phyloP scores from a whole-genome alignment of 371 early-diverging fungal genomes.

The Apophysomyces variabilis region DNA sequence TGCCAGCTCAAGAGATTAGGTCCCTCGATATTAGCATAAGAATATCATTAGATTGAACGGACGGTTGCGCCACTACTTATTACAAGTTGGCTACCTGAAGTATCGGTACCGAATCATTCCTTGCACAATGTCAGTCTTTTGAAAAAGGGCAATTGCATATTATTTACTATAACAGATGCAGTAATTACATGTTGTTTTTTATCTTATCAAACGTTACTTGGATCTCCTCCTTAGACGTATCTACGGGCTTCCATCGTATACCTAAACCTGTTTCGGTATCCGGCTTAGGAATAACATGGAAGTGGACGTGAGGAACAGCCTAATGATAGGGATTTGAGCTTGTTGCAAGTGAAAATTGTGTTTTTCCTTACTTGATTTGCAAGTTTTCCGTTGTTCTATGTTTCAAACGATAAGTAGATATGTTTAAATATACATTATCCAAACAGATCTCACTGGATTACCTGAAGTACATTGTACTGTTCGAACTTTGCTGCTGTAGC shows the following conservation, averaged over 20 bases:
- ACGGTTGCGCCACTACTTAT: no score
- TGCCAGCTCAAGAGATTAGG: no score
- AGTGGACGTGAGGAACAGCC: conserved; percentile 89
- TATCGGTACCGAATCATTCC: no score
- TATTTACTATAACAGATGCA: no score
- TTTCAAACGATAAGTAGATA: not conserved
- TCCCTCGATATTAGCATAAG: no score
- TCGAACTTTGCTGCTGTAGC: conserved; percentile 71
- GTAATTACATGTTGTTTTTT: conserved; percentile 26
- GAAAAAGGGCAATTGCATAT: no score
- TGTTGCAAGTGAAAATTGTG: not conserved
- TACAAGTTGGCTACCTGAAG: no score
- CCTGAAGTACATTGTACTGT: conserved; percentile 93
- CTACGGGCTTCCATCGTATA: conserved; percentile 65
- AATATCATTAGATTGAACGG: no score
- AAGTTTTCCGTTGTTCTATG: conserved; percentile 81
- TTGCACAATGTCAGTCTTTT: no score
- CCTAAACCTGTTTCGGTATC: conserved; percentile 69
- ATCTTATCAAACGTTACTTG: conserved; percentile 29
- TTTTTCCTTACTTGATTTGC: conserved; percentile 64
- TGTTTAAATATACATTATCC: not conserved
- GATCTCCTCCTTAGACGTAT: conserved; percentile 44
- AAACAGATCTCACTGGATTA: conserved; percentile 11
- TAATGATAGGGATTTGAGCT: conserved; percentile 23
- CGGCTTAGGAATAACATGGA: conserved; percentile 90